Evolutionary conservation across 805 yeast genomes (phyloP), one percentile per base, ranked within the genome.

Genomic region (Lipomyces japonicus): DNA sequence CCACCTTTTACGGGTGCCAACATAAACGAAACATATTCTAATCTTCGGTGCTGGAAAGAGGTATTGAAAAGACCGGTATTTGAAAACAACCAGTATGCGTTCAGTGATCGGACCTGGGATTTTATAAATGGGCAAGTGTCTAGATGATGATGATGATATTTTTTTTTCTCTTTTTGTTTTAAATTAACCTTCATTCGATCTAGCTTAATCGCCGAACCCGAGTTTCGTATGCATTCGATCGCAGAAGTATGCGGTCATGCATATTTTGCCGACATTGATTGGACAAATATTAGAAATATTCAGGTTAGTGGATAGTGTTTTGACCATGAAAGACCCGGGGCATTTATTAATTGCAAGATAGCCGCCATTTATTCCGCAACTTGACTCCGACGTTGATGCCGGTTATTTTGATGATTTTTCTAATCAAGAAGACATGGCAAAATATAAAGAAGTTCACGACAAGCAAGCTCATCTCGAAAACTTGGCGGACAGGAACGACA

Each of bases 331-430:
- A 21, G 10, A 21, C 18, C 9, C 21, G 24, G 18, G 28, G 21
- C 40, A 12, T 4, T n/a, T n/a, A n/a, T n/a, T n/a, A n/a, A n/a
- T n/a, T n/a, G 14, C 10, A 34, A 21, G 81, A 53, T 76, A 82
- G 21, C 97, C 99, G 3, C 99, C 99, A 31, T 93, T 93, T 68
- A 86, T 93, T 18, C 99, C 99, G 2, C 96, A 95, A 62, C 75
- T 93, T 57, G 97, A 93, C 65, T 86, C 89, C 53, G 99, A 93
- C 63, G 93, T 89, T 56, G 99, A 93, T 70, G 97, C 97, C 0
- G 99, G 99, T 1, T 93, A 93, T 70, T 93, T 93, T 66, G 99
- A 93, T 70, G 98, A 93, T 68, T 93, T 93, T 67, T 87, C 87
- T 51, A 93, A 89, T 68, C 97, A 91, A 66, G 89, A 86, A 41